Conservation (phyloP, 2,329 filamentous ascomycete species). For the Nothopassalora personata region DNA sequence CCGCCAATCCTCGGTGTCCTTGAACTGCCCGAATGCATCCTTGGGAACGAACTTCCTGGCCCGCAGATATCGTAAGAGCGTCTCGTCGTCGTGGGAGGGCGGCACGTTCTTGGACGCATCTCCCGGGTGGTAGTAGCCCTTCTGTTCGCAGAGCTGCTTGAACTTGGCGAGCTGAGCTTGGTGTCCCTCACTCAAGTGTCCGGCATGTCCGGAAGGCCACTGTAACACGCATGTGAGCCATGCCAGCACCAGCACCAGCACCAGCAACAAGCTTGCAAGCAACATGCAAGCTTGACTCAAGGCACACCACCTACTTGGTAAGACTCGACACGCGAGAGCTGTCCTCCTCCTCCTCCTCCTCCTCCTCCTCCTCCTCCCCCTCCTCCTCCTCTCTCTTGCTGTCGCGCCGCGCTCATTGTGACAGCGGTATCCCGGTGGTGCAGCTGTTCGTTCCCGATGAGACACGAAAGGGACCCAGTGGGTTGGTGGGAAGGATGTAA, state of each 20-base stretch:
- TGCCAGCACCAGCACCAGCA: too few relatives aligned
- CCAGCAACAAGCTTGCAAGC: too few relatives aligned
- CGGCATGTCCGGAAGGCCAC: slow-evolving; percentile 74
- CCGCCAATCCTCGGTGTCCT: slow-evolving; percentile 83
- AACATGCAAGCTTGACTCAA: background rate
- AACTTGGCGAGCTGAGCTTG: slow-evolving; percentile 63
- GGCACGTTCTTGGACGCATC: slow-evolving; percentile 27
- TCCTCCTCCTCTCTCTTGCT: slow-evolving; percentile 18
- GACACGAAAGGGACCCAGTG: background rate
- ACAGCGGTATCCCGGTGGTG: background rate
- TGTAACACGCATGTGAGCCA: slow-evolving; percentile 21
- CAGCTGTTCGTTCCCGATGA: background rate
- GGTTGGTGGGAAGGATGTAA: background rate
- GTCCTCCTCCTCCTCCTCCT: too few relatives aligned
- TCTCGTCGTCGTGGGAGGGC: slow-evolving; percentile 67
- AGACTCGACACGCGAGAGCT: slow-evolving; percentile 28
- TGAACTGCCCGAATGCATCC: slow-evolving; percentile 78
- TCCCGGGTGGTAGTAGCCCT: slow-evolving; percentile 55
- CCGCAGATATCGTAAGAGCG: slow-evolving; percentile 75
- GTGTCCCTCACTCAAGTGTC: slow-evolving; percentile 67
- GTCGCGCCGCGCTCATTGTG: slow-evolving; percentile 8
- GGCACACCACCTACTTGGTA: slow-evolving; percentile 24
- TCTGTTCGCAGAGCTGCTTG: slow-evolving; percentile 61
- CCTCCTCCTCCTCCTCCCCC: too few relatives aligned
- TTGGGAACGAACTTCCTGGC: slow-evolving; percentile 73